Percentiles rank a stretch among this genome's conserved stretches.
Conservation (phyloP, 1,139 yeast genomes). For the Debaryomyces nepalensis region DNA sequence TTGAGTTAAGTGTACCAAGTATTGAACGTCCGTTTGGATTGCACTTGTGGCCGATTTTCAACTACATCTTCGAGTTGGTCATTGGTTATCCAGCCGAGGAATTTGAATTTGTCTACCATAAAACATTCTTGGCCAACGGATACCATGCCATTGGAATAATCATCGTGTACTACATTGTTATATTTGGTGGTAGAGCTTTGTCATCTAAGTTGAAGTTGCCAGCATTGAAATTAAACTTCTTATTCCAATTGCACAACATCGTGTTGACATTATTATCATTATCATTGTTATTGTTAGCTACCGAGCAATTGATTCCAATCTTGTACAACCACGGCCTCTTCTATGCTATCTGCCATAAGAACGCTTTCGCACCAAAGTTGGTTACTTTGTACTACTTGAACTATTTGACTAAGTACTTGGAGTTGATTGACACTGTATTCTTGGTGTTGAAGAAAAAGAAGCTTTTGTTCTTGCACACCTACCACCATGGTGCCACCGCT, state of each 20-base stretch:
- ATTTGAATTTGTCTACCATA: constrained; percentile 68
- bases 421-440: constrained; percentile 90
- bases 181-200: constrained; percentile 75
- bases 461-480: constrained; percentile 87
- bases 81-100: constrained; percentile 73
- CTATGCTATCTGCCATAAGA: constrained; percentile 80
- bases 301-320: constrained; percentile 88
- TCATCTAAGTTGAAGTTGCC: constrained; percentile 54
- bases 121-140: constrained; percentile 72
- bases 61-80: constrained; percentile 53
- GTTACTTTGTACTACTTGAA: constrained; percentile 82
- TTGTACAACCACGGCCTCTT: constrained; percentile 76
- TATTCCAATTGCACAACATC: constrained; percentile 75
- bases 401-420: constrained; percentile 77
- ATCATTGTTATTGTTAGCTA: constrained; percentile 64
- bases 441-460: constrained; percentile 91
- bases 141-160: constrained; percentile 65
- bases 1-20: constrained; percentile 51
- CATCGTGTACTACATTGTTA: constrained; percentile 74
- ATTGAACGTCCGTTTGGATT: constrained; percentile 88
- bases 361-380: constrained; percentile 85
- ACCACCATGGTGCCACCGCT: constrained; percentile 99
- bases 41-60: constrained; percentile 87
- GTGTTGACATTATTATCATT: constrained; percentile 73
- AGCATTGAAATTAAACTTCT: constrained; percentile 69